Base-by-base conservation (phyloP, 2,329 filamentous ascomycete species). In the Teratosphaeria epicoccoides region DNA sequence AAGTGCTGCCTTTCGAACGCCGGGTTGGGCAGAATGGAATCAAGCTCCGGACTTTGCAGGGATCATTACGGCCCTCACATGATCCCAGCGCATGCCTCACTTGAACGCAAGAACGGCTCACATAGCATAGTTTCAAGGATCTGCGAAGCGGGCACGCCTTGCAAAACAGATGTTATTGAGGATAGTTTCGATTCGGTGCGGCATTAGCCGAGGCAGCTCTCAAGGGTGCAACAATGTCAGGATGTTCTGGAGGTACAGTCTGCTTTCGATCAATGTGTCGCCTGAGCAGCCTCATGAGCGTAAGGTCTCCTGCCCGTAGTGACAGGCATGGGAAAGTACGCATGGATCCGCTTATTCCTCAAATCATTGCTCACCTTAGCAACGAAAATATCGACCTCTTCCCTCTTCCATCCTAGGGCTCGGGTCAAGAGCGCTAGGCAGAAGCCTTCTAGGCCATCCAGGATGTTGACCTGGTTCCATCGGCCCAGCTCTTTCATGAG, bases 401-500 rank as follows among this genome's bases (percentile, higher is more conserved):
- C 66, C 24, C 68, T 62, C 45, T 57, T 66, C 72, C 71, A 74
- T 6, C 68, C 68, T 20, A 74, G 59, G 2, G 61, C 67, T 24
- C 69, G 57, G 2, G 70, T 73, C 47, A 73, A 61, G 37, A 73
- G 59, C 3, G 69, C 68, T 54, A 73, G 60, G 47, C 69, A 70
- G 52, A 71, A 71, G 2, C 67, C 70, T 55, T 73, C 69, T 10
- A 74, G 56, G 0, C 69, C 70, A 14, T 73, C 67, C 2, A 70
- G 59, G 43, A 68, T 68, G 49, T 73, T 71, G 49, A 69, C 62
- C 52, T 70, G 61, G 49, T 71, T 73, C 64, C 68, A 75, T 24
- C 69, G 64, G 14, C 75, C 74, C 22, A 78, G 70, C 55, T 74
- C 71, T 58, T 76, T 78, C 68, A 75, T 70, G 49, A 71, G 71